These are phyloP conservation scores for Salix caprea DNA, from an alignment of 345 rosid genomes.

Conservation along the genomic window DNA sequence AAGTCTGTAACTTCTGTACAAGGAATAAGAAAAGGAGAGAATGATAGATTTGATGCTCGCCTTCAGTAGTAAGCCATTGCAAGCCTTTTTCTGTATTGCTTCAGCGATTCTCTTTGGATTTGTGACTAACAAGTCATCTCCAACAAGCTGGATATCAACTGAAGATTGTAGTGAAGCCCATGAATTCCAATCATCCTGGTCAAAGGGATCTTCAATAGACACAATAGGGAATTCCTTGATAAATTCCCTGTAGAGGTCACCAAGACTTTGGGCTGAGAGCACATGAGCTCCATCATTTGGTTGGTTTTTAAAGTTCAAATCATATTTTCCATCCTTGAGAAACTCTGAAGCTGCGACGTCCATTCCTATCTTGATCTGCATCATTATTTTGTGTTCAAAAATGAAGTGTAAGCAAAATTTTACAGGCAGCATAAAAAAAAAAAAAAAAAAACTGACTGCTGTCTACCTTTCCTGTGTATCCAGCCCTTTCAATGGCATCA, in stretches of 20 bases:
- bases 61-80: conserved; percentile 90
- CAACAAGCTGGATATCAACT: conserved; percentile 83
- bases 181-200: conserved; percentile 97
- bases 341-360: conserved; percentile 99
- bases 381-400: conserved; percentile 11
- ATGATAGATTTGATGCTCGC: conserved; percentile 27
- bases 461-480: conserved; percentile 84
- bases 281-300: conserved; percentile 87
- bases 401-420: neutral
- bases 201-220: conserved; percentile 96
- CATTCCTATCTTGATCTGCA: conserved; percentile 96
- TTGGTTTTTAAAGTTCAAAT: conserved; percentile 91
- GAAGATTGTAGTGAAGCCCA: conserved; percentile 87
- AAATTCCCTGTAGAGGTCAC: conserved; percentile 79
- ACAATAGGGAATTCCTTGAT: conserved; percentile 85
- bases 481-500: conserved; percentile 94
- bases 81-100: conserved; percentile 83
- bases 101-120: conserved; percentile 92
- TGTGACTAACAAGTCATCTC: conserved; percentile 95
- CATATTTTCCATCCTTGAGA: conserved; percentile 80
- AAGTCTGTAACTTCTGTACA: neutral
- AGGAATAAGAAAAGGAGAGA: neutral
- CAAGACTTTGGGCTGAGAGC: conserved; percentile 70
- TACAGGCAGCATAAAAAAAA: neutral
- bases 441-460: neutral